Evolutionary conservation across 169 alveolate genomes (phyloP), one percentile per base, ranked within the genome.

Genomic region (Cryptosporidium ryanae): DNA sequence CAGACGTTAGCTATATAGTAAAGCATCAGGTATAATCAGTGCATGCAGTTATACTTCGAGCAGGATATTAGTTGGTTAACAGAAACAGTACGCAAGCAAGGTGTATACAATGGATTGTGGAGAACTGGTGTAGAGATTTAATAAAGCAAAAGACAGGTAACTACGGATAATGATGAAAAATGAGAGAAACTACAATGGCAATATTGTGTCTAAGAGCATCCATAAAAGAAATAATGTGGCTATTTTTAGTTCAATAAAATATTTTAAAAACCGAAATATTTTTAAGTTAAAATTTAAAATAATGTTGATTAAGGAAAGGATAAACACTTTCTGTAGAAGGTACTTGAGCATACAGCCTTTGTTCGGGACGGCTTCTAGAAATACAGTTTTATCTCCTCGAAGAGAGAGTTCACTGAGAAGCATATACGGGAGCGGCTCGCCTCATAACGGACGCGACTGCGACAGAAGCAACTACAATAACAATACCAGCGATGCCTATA

Each of bases 171-270:
- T n/a, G 27, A 52, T 52, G 63, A 52, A n/a, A 52, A 21, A 52
- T 52, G 63, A 17, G 27, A 52, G 63, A 52, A 68, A 12, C 29
- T 7, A 68, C 38, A 32, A 43, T 13, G 32, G 38, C 18, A 31
- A 55, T 57, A 57, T 34, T 59, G 87, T 55, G 66, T 61, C 71
- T 27, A 34, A 43, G 17, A 23, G 49, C 87, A 76, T 76, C 87
- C 87, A 76, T 61, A 55, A 76, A 34, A 38, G 21, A 32, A 34
- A 59, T 48, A 21, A 76, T 76, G 87, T 76, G 87, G 87, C 87
- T 76, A 44, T 21, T 44, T 55, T 38, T 23, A 76, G 64, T 52
- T 48, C 15, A 17, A 76, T 1, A 46, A 57, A 44, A 55, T 38
- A 38, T 38, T 18, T 29, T 52, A 50, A 31, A 23, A 52, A 49